Evolutionary conservation across 208 protist species (phyloP).

Genomic region (Leptomonas pyrrhocoris): DNA sequence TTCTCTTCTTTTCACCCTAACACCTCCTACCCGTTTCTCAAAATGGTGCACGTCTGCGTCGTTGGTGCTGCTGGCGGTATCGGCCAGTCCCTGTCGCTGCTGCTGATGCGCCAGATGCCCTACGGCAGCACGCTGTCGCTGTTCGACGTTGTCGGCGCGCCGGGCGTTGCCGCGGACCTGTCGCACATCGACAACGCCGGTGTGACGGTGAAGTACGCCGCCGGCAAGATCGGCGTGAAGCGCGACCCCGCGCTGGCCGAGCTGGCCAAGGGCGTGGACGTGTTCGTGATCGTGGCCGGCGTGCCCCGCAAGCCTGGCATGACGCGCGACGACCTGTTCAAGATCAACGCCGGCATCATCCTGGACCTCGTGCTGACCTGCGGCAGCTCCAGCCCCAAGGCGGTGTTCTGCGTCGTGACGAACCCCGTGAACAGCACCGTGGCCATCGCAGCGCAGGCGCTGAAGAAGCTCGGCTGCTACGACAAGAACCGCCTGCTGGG

Average conservation of each 20-base stretch:
- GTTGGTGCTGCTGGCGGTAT: slow-evolving; percentile 90
- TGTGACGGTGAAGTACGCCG: slow-evolving; percentile 79
- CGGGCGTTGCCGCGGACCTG: slow-evolving; percentile 95
- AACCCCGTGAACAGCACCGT: slow-evolving; percentile 98
- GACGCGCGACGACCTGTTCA: slow-evolving; percentile 97
- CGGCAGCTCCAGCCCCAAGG: slow-evolving; percentile 86
- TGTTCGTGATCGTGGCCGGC: slow-evolving; percentile 95
- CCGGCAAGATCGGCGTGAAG: slow-evolving; percentile 74
- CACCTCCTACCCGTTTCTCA: slow-evolving; percentile 5
- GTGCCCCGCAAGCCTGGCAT: slow-evolving; percentile 97
- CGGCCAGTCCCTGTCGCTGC: slow-evolving; percentile 88
- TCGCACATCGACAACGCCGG: slow-evolving; percentile 87
- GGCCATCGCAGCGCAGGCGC: slow-evolving; percentile 91
- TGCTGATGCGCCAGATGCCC: slow-evolving; percentile 77
- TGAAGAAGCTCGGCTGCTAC: slow-evolving; percentile 92
- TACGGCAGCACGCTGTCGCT: slow-evolving; percentile 87
- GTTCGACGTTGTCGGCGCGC: slow-evolving; percentile 91
- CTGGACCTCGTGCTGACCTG: slow-evolving; percentile 87
- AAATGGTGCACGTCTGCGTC: slow-evolving; percentile 88
- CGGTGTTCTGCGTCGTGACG: slow-evolving; percentile 92
- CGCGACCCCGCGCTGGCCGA: slow-evolving; percentile 65
- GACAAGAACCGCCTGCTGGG: slow-evolving; percentile 90
- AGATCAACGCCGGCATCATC: slow-evolving; percentile 95
- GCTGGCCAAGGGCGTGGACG: slow-evolving; percentile 79
- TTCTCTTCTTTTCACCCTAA: neutral